These are phyloP conservation scores for Galeopsis tetrahit DNA, from an alignment of 257 asterid genomes.

Conservation along the genomic window DNA sequence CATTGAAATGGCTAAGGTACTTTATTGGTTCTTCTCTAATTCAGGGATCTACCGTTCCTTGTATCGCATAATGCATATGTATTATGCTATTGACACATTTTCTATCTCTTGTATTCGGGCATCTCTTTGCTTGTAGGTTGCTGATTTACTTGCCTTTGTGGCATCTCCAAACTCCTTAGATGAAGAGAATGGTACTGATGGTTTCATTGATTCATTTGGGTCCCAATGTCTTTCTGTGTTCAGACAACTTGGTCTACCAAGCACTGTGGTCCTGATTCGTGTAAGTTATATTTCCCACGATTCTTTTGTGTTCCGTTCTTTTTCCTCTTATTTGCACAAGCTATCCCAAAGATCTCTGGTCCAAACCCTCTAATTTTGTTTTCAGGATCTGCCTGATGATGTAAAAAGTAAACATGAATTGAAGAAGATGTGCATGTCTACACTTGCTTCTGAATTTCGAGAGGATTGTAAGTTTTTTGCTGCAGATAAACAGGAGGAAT, in stretches of 20 bases:
- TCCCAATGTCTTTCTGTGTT: constrained; percentile 87
- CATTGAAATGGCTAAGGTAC: constrained; percentile 99
- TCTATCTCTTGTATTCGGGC: constrained; percentile 12
- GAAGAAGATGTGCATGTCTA: constrained; percentile 67
- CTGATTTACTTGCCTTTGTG: constrained; percentile 97
- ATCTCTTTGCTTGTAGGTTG: constrained; percentile 55
- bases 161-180: constrained; percentile 66
- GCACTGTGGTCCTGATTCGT: constrained; percentile 88
- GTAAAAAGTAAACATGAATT: constrained; percentile 66
- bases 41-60: constrained; percentile 7
- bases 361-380: constrained; percentile 20
- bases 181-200: constrained; percentile 50
- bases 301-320: constrained; percentile 9
- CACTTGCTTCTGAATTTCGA: constrained; percentile 86
- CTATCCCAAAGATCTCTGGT: background rate
- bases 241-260: constrained; percentile 90
- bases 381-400: constrained; percentile 79
- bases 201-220: constrained; percentile 86
- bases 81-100: constrained; percentile 1
- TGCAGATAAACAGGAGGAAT: constrained; percentile 84
- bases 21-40: constrained; percentile 23
- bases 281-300: constrained; percentile 48
- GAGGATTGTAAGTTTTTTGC: constrained; percentile 88
- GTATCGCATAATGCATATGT: background rate
- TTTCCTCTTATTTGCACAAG: constrained; percentile 19